Conservation (phyloP, 352 stramenopile species). For the Globisporangium heterothallicum region DNA sequence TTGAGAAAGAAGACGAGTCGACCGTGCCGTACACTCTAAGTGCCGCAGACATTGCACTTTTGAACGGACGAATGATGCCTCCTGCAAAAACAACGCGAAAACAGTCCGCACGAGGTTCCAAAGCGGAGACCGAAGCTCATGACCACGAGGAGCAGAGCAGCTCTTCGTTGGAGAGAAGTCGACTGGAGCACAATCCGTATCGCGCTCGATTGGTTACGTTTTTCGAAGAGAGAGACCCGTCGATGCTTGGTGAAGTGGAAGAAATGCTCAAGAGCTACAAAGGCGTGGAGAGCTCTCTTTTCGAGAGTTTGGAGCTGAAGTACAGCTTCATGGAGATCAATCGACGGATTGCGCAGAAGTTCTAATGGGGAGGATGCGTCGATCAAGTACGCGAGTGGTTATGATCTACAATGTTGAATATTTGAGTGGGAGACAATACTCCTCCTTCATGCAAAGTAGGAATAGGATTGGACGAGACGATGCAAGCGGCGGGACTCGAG, state of each 20-base stretch:
- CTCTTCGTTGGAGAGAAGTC: constrained; percentile 6
- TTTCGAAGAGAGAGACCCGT: constrained; percentile 59
- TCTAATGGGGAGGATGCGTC: too few relatives aligned
- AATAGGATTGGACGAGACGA: too few relatives aligned
- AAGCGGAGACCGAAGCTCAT: background rate
- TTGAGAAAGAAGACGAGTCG: constrained; percentile 9
- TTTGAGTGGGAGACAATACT: too few relatives aligned
- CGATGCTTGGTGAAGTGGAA: constrained; percentile 62
- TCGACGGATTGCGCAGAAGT: constrained; percentile 29
- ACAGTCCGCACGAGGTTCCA: background rate
- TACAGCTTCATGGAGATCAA: constrained; percentile 75
- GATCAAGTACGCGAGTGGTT: too few relatives aligned
- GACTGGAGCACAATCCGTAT: constrained; percentile 28
- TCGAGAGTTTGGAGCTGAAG: constrained; percentile 80
- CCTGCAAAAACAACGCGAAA: background rate
- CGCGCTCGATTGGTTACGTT: constrained; percentile 50
- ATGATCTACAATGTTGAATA: too few relatives aligned
- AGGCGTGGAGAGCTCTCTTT: constrained; percentile 67
- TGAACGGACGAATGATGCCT: constrained; percentile 45
- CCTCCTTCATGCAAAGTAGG: too few relatives aligned
- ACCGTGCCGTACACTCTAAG: constrained; percentile 64
- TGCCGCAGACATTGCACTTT: constrained; percentile 58
- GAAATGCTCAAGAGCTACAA: constrained; percentile 70
- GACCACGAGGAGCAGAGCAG: background rate
- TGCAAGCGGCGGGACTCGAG: too few relatives aligned